Evolutionary conservation across 805 yeast species (phyloP), one percentile per base, ranked within the genome.

Genomic region (Brettanomyces naardenensis): DNA sequence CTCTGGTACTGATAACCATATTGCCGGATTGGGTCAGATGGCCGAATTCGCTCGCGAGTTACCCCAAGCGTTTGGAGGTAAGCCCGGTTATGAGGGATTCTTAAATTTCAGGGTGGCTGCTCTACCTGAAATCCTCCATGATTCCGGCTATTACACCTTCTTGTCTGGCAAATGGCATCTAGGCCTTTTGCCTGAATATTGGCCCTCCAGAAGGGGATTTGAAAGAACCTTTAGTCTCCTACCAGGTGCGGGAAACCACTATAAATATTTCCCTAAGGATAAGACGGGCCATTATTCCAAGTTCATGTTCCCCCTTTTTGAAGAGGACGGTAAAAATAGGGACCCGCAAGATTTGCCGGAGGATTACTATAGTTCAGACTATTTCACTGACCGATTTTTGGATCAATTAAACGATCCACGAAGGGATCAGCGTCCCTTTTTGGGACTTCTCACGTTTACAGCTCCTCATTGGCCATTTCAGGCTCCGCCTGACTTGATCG

Each of bases 391-490:
- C 35, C 67, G 62, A 43, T 64, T 62, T 10, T 41, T 73, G 29
- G 67, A 64, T 20, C 64, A 54, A 31, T 48, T 68, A 38, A 47
- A 54, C 34, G 45, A 51, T 6, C 45, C 52, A 11, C 38, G 44
- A 4, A 54, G 73, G 35, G 46, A 48, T 4, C 70, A 58, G n/a
- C 57, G 69, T 46, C 81, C 81, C 7, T 75, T 71, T 43, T 70
- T 74, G 40, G 74, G 76, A 3, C 53, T 62, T 19, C 56, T 76
- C 40, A 75, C 80, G 5, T 75, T 71, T 46, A 73, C 80, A 4
- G 81, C 82, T 1, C 82, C 81, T 3, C 81, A 75, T 49, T 76
- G 82, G 81, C 82, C 82, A 9, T 64, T 66, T 47, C 81, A 75
- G 52, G 81, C 81, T 1, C 79, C 79, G 5, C 53, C 53, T 35